These are phyloP conservation scores for Lasiodiplodia theobromae DNA, from an alignment of 2,329 filamentous ascomycete species.

Conservation along the genomic window DNA sequence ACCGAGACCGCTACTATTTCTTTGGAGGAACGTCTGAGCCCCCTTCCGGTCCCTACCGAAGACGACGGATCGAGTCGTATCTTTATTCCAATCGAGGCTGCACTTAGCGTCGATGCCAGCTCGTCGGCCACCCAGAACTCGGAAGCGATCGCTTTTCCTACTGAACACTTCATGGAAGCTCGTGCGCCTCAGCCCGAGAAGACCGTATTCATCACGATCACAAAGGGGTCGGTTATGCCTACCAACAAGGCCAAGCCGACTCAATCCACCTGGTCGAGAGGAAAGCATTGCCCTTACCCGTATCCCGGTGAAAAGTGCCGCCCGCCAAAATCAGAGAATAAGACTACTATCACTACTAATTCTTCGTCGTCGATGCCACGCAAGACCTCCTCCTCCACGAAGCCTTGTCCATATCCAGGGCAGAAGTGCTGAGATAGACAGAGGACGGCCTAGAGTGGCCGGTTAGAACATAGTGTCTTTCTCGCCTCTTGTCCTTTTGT, in stretches of 20 bases:
- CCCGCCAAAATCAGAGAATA: neutral
- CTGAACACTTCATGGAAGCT: neutral
- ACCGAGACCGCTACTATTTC: neutral
- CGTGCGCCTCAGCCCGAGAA: conserved; percentile 4
- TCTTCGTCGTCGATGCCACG: neutral
- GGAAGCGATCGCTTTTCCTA: neutral
- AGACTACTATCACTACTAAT: neutral
- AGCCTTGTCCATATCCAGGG: conserved; percentile 6
- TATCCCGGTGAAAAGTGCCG: conserved; percentile 18
- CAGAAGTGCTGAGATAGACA: neutral
- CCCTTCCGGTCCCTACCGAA: neutral
- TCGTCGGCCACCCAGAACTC: neutral
- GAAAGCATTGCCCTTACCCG: conserved; percentile 21
- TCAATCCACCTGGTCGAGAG: conserved; percentile 12
- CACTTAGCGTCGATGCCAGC: neutral
- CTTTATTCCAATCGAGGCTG: neutral
- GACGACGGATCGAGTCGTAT: neutral
- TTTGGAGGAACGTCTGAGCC: neutral
- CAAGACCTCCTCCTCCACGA: neutral
- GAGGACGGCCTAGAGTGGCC: neutral
- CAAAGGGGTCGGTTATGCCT: conserved; percentile 1
- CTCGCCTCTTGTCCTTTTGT: neutral
- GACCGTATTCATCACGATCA: conserved; percentile 12
- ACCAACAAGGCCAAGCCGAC: neutral
- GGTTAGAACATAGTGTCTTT: neutral